phyloP scores from a whole-genome alignment of 805 yeast genomes.

The Candida gorgasii region DNA sequence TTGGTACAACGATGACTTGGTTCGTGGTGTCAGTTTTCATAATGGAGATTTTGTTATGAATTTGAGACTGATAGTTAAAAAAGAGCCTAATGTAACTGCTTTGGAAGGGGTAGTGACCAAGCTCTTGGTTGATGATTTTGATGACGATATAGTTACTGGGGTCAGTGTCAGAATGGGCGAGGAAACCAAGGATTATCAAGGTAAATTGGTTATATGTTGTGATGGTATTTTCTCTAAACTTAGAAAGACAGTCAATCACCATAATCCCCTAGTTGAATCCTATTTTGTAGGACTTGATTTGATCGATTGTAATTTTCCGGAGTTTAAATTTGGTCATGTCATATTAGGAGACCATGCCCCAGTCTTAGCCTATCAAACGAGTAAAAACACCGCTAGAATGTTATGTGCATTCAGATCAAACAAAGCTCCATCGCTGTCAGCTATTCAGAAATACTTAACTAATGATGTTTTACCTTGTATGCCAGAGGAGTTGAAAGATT shows the following conservation, averaged over 20 bases:
- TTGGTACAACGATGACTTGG: constrained; percentile 60
- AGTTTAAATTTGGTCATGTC: constrained; percentile 83
- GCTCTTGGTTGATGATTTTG: constrained; percentile 53
- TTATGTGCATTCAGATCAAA: constrained; percentile 81
- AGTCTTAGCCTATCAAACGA: constrained; percentile 82
- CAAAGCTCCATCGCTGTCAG: constrained; percentile 70
- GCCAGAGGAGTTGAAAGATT: constrained; percentile 65
- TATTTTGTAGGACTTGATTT: constrained; percentile 86
- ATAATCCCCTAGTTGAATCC: constrained; percentile 69
- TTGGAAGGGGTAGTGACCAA: constrained; percentile 82
- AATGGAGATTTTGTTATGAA: constrained; percentile 87
- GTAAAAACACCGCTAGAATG: constrained; percentile 80
- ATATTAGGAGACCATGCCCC: constrained; percentile 87
- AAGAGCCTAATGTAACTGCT: constrained; percentile 73
- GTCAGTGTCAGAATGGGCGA: constrained; percentile 59
- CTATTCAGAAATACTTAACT: constrained; percentile 59
- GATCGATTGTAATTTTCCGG: constrained; percentile 72
- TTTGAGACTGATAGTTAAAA: constrained; percentile 66
- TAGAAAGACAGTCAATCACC: constrained; percentile 68
- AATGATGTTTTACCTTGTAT: constrained; percentile 63
- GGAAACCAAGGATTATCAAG: constrained; percentile 46
- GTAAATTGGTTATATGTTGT: constrained; percentile 72
- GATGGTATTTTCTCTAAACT: constrained; percentile 96
- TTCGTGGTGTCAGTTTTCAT: constrained; percentile 83
- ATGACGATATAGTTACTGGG: constrained; percentile 62